phyloP scores from a whole-genome alignment of 345 rosid genomes.

The Erodium maritimum region DNA sequence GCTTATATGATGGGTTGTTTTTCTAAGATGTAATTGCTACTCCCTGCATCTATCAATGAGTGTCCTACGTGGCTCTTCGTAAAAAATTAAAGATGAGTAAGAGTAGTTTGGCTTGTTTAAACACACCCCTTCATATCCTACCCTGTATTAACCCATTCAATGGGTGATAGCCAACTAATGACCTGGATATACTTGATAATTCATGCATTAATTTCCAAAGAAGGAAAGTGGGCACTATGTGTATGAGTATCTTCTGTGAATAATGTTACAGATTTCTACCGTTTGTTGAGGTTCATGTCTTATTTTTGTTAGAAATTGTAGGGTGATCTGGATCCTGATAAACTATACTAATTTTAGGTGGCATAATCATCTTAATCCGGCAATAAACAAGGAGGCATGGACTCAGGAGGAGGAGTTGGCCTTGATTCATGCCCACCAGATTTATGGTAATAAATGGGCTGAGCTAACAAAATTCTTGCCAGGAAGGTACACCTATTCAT shows the following conservation, averaged over 20 bases:
- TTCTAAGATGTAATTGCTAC: background rate
- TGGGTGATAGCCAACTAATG: no score
- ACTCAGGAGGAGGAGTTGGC: constrained; percentile 45
- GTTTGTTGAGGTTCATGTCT: background rate
- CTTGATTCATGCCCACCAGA: constrained; percentile 31
- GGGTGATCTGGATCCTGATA: no score
- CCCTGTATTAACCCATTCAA: no score
- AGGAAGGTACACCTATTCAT: constrained; percentile 32
- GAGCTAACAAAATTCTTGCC: constrained; percentile 54
- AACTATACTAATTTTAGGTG: constrained; percentile 25
- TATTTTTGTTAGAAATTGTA: constrained; percentile 1
- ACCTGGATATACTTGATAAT: no score
- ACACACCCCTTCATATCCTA: no score
- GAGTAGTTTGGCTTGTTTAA: no score
- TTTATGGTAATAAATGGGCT: constrained; percentile 63
- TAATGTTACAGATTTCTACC: background rate
- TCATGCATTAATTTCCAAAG: no score
- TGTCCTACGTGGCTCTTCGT: no score
- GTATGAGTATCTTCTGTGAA: background rate
- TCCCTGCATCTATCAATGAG: background rate
- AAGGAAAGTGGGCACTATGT: no score
- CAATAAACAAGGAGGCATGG: constrained; percentile 43
- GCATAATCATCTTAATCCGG: constrained; percentile 62
- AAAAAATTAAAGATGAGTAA: no score
- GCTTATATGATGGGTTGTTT: background rate